phyloP scores from a whole-genome alignment of 192 early-diverging fungal genomes.

The Linnemannia exigua region DNA sequence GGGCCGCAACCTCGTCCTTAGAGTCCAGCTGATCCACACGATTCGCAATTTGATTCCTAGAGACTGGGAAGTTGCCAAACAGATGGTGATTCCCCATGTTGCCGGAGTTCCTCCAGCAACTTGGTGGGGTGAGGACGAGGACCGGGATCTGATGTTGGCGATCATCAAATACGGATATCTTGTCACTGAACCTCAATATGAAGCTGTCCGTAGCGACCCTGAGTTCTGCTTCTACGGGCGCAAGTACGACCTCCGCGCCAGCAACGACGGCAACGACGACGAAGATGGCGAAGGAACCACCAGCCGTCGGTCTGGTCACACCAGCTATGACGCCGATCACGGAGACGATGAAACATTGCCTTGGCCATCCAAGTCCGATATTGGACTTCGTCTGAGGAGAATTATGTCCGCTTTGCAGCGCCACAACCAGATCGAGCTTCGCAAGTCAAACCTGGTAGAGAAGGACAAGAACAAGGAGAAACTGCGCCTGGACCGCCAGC shows the following conservation, averaged over 20 bases:
- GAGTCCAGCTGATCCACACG: slow-evolving; percentile 82
- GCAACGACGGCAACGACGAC: slow-evolving; percentile 50
- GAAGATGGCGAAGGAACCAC: slow-evolving; percentile 52
- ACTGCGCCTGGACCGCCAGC: slow-evolving; percentile 53
- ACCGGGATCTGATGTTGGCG: slow-evolving; percentile 83
- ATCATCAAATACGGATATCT: slow-evolving; percentile 86
- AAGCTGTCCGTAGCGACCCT: slow-evolving; percentile 65
- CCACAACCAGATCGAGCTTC: slow-evolving; percentile 62
- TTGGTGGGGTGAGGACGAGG: slow-evolving; percentile 88
- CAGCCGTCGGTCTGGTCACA: slow-evolving; percentile 37
- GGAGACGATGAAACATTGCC: slow-evolving; percentile 56
- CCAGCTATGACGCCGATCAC: slow-evolving; percentile 29
- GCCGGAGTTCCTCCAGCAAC: slow-evolving; percentile 65
- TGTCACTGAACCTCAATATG: slow-evolving; percentile 52
- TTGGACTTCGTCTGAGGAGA: slow-evolving; percentile 70
- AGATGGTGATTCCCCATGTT: slow-evolving; percentile 76
- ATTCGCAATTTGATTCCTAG: slow-evolving; percentile 80
- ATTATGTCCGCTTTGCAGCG: slow-evolving; percentile 70
- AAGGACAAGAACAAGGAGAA: slow-evolving; percentile 60
- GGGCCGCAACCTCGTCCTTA: slow-evolving; percentile 75
- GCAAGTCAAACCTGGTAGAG: slow-evolving; percentile 56
- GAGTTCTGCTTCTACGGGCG: slow-evolving; percentile 69
- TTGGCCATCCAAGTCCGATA: slow-evolving; percentile 74
- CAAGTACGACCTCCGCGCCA: slow-evolving; percentile 60
- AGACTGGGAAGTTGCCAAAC: slow-evolving; percentile 71